Evolutionary conservation across 2,329 filamentous ascomycete species (phyloP), one percentile per base, ranked within the genome.

Genomic region (Pseudocercospora fuligena): DNA sequence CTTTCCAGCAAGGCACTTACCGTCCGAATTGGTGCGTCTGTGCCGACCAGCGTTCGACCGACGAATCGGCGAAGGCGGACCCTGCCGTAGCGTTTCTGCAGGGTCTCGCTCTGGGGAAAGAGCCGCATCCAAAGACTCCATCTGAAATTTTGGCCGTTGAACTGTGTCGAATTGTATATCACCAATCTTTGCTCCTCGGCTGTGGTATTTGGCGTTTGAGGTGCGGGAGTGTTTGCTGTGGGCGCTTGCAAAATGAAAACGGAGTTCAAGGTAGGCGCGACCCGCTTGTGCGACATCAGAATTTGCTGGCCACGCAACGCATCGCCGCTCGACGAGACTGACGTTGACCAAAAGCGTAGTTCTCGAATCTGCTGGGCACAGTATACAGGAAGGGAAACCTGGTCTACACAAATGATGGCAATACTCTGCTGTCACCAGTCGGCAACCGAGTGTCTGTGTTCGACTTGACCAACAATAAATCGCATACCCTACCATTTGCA

Each of bases 351-450:
- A 66, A 66, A 66, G 59, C 51, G 27, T 76, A 97, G 94, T 99
- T 99, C 83, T 97, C 94, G 79, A 99, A 98, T 82, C 88, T 99
- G 79, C 88, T 99, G 77, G 96, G 95, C 78, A 99, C 95, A 73
- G 95, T 99, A 78, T 99, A 98, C 85, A 93, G 56, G 19, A 92
- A 94, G 87, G 95, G 96, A 82, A 99, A 98, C 80, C 88, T 99
- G 76, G 87, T 97, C 78, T 99, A 96, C 84, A 96, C 92, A 75
- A 93, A 94, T 68, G 94, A 99, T 87, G 96, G 96, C 78, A 95
- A 92, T 75, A 94, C 93, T 82, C 87, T 99, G 72, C 92, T 96
- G 76, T 99, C 95, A 53, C 96, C 95, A 7, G 95, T 99, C 61
- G 95, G 95, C 78, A 99, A 98, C 82, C 87, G 93, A 77, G 93